Evolutionary conservation across 2,329 filamentous ascomycete genomes (phyloP).

Genomic region (Talaromyces pinophilus): DNA sequence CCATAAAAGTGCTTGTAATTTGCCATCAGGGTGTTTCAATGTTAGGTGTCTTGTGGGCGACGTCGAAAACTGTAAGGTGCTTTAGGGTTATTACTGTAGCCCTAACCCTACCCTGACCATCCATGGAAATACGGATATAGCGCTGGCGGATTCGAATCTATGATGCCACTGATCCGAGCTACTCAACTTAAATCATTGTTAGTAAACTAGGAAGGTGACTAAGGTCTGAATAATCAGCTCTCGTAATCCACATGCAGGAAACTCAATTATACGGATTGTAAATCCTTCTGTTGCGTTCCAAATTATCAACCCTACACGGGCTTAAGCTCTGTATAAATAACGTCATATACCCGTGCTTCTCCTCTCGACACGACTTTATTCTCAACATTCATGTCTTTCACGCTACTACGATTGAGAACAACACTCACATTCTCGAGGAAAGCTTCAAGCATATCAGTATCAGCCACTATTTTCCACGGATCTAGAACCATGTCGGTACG

Average conservation of each 20-base stretch:
- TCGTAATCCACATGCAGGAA: too few species aligned
- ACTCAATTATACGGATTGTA: not conserved
- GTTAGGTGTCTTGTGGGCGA: not conserved
- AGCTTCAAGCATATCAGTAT: not conserved
- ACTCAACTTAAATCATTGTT: not conserved
- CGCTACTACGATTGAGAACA: constrained; percentile 8
- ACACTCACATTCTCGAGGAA: constrained; percentile 10
- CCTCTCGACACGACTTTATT: not conserved
- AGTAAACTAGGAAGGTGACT: not conserved
- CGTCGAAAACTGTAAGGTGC: not conserved
- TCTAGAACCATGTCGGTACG: constrained; percentile 40
- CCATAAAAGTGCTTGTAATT: not conserved
- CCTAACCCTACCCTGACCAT: not conserved
- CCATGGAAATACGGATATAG: constrained; percentile 5
- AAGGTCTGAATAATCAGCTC: not conserved
- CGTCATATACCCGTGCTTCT: not conserved
- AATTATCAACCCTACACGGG: not conserved
- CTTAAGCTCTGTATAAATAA: constrained; percentile 1
- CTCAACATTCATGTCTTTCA: constrained; percentile 12
- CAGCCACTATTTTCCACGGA: not conserved
- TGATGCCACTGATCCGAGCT: not conserved
- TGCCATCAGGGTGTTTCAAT: not conserved
- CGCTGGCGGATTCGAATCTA: not conserved
- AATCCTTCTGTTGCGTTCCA: not conserved
- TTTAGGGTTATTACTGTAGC: not conserved